These are phyloP conservation scores for Babjeviella inositovora DNA, from an alignment of 805 yeast species.

Conservation along the genomic window DNA sequence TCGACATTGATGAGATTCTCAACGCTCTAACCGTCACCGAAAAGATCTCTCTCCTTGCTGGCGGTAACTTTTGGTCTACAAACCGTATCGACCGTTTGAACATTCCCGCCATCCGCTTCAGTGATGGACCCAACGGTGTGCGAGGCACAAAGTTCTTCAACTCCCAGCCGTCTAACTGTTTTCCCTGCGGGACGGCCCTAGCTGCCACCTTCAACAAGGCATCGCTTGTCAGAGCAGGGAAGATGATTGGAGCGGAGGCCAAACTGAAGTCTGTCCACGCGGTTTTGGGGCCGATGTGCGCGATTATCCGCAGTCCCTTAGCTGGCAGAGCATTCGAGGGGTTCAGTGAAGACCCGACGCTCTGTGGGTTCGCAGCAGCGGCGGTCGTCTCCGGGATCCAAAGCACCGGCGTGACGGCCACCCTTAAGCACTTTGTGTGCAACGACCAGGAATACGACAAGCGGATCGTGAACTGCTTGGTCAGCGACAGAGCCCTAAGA, in stretches of 20 bases:
- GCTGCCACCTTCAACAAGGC: constrained; percentile 20
- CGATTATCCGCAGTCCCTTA: constrained; percentile 16
- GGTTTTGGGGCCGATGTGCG: constrained; percentile 9
- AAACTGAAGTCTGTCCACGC: constrained; percentile 14
- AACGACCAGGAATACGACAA: constrained; percentile 20
- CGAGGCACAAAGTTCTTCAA: constrained; percentile 18
- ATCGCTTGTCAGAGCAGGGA: constrained; percentile 13
- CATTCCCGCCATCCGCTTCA: constrained; percentile 10
- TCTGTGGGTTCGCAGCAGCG: constrained; percentile 16
- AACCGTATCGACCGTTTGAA: constrained; percentile 8
- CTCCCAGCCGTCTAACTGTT: constrained; percentile 17
- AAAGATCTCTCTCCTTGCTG: constrained; percentile 5
- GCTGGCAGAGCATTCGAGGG: constrained; percentile 21
- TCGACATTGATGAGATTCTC: constrained; percentile 1
- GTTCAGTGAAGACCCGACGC: constrained; percentile 19
- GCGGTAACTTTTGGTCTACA: constrained; percentile 17
- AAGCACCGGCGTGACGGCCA: constrained; percentile 13
- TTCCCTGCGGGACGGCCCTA: constrained; percentile 21
- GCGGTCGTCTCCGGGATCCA: constrained; percentile 17
- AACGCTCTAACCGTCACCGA: constrained; percentile 5
- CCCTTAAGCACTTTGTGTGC: constrained; percentile 20
- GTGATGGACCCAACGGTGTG: constrained; percentile 21
- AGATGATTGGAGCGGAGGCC: constrained; percentile 19
- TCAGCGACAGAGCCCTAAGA: constrained; percentile 19
- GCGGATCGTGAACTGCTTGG: constrained; percentile 12